phyloP scores from a whole-genome alignment of 768 basidiomycete species.

The Lactarius pseudohatsudake region DNA sequence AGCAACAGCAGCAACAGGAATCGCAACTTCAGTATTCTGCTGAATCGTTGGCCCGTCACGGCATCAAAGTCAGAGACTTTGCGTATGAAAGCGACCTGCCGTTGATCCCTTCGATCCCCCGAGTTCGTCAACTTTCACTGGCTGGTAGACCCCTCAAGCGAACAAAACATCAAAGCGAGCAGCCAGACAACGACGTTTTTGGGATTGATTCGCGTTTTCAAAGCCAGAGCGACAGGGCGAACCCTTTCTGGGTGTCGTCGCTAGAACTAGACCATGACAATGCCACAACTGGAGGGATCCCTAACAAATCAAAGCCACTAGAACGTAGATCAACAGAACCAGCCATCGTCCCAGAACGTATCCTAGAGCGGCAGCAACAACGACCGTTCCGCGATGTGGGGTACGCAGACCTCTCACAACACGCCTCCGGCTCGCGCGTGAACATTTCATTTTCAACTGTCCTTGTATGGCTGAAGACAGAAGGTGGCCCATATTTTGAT shows the following conservation, averaged over 20 bases:
- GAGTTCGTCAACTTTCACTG: conserved; percentile 51
- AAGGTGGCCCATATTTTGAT: too few relatives aligned
- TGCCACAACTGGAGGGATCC: background rate
- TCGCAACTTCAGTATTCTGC: conserved; percentile 24
- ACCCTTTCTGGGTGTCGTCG: background rate
- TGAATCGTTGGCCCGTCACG: conserved; percentile 35
- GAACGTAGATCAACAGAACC: conserved; percentile 29
- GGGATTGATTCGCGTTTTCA: conserved; percentile 19
- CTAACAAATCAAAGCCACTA: conserved; percentile 18
- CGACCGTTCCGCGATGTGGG: conserved; percentile 18
- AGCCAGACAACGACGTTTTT: conserved; percentile 32
- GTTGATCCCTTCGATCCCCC: conserved; percentile 53
- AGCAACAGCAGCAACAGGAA: conserved; percentile 2
- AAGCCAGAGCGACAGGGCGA: conserved; percentile 10
- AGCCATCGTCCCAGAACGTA: conserved; percentile 14
- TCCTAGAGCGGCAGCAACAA: conserved; percentile 12
- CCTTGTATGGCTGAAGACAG: too few relatives aligned
- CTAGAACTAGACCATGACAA: background rate
- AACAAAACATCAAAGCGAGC: conserved; percentile 34
- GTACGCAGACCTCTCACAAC: conserved; percentile 24
- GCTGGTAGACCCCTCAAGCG: conserved; percentile 42
- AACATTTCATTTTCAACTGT: too few relatives aligned
- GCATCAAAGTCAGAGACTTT: conserved; percentile 57
- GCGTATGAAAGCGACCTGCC: conserved; percentile 68
- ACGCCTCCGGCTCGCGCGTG: conserved; percentile 11